A percentile compares a stretch with the other conserved stretches of the same genome.
Conservation (phyloP, 2,329 filamentous ascomycete genomes). For the Penicillium concentricum region DNA sequence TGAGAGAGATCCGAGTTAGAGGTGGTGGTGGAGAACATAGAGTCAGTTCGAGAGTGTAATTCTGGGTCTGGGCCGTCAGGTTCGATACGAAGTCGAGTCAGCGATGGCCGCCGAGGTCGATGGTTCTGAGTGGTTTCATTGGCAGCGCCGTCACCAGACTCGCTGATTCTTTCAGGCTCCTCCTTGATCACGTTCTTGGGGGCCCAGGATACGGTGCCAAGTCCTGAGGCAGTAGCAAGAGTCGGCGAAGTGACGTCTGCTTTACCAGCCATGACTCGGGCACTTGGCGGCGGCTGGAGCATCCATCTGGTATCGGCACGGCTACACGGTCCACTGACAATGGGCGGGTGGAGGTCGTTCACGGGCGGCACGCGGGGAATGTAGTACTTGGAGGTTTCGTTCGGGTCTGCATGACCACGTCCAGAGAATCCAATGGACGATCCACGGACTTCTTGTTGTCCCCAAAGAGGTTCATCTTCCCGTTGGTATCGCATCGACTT, state of each 20-base stretch:
- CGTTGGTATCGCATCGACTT: slow-evolving; percentile 78
- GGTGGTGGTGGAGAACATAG: slow-evolving; percentile 28
- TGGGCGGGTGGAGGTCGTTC: slow-evolving; percentile 82
- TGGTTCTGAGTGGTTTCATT: slow-evolving; percentile 14
- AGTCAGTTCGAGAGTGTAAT: slow-evolving; percentile 33
- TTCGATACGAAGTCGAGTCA: slow-evolving; percentile 14
- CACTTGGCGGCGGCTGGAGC: slow-evolving; percentile 86
- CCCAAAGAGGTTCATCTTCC: slow-evolving; percentile 86
- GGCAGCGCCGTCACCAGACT: slow-evolving; percentile 3
- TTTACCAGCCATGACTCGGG: slow-evolving; percentile 88
- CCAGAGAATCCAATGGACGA: slow-evolving; percentile 54
- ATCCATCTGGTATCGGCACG: slow-evolving; percentile 80
- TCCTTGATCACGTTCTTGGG: slow-evolving; percentile 3
- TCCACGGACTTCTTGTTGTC: slow-evolving; percentile 60
- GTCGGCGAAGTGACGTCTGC: slow-evolving; percentile 42
- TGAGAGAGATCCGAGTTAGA: slow-evolving; percentile 30
- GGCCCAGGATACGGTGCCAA: slow-evolving; percentile 8
- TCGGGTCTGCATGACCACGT: slow-evolving; percentile 37
- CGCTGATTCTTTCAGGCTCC: neutral
- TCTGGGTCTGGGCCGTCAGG: slow-evolving; percentile 10
- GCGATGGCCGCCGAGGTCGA: slow-evolving; percentile 19
- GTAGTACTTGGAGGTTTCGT: slow-evolving; percentile 57
- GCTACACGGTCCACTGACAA: slow-evolving; percentile 71
- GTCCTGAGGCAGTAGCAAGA: slow-evolving; percentile 18
- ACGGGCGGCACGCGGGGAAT: slow-evolving; percentile 66